phyloP scores from a whole-genome alignment of 2,329 filamentous ascomycete genomes.

The Xylariaceae sp. region DNA sequence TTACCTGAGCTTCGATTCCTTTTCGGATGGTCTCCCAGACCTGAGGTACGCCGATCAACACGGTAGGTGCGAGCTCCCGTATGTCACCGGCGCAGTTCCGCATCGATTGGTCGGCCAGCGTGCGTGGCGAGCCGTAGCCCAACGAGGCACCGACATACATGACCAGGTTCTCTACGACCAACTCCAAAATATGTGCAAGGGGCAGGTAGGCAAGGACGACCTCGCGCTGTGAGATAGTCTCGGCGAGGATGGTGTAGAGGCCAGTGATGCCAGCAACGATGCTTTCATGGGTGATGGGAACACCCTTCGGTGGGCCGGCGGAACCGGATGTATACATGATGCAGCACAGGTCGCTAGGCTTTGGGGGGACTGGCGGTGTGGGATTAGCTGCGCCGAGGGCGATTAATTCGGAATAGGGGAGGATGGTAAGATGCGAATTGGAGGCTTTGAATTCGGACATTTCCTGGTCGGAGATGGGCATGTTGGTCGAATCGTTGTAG shows the following conservation, averaged over 20 bases:
- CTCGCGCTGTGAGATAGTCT: conserved; percentile 77
- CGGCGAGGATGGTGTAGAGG: conserved; percentile 75
- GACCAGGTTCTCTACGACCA: conserved; percentile 90
- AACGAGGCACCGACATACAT: conserved; percentile 89
- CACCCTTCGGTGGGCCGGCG: conserved; percentile 87
- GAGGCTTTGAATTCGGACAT: conserved; percentile 59
- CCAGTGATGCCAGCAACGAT: conserved; percentile 85
- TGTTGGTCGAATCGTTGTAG: conserved; percentile 60
- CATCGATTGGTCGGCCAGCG: conserved; percentile 82
- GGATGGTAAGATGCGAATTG: conserved; percentile 55
- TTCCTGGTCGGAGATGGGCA: conserved; percentile 55
- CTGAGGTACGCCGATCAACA: conserved; percentile 92
- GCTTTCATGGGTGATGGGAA: conserved; percentile 77
- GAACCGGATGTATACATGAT: conserved; percentile 88
- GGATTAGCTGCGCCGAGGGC: conserved; percentile 67
- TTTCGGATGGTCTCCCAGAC: conserved; percentile 98
- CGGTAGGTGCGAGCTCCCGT: conserved; percentile 83
- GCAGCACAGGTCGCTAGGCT: conserved; percentile 78
- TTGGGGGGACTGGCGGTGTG: conserved; percentile 70
- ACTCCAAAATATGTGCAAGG: conserved; percentile 94
- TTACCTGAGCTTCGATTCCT: conserved; percentile 81
- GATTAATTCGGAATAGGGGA: conserved; percentile 59
- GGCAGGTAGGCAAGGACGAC: conserved; percentile 88
- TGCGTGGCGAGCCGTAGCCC: conserved; percentile 90
- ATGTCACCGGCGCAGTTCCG: conserved; percentile 93